Percentiles rank a stretch among this genome's conserved stretches.
Conservation (phyloP, 2,329 filamentous ascomycete genomes). For the Aspergillus caelatus region DNA sequence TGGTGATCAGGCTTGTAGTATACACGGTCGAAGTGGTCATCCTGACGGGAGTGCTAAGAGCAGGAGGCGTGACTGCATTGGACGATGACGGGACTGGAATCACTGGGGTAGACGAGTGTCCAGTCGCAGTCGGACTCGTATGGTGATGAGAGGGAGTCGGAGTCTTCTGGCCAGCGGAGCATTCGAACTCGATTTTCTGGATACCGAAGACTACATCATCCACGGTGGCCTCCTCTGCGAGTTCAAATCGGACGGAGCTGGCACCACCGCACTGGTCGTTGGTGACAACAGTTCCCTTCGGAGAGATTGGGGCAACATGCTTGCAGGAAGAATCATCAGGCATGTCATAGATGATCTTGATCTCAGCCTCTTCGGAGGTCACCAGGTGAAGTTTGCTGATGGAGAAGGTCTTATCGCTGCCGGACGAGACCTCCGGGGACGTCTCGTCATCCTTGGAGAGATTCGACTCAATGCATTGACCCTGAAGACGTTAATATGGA, state of each 20-base stretch:
- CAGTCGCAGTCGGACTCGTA: constrained; percentile 22
- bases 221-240: constrained; percentile 58
- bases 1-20: constrained; percentile 39
- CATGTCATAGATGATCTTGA: constrained; percentile 89
- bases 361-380: constrained; percentile 72
- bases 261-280: constrained; percentile 95
- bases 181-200: constrained; percentile 32
- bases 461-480: constrained; percentile 65
- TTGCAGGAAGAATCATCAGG: constrained; percentile 80
- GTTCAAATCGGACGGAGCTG: constrained; percentile 72
- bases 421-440: constrained; percentile 63
- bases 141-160: constrained; percentile 9
- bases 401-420: constrained; percentile 67
- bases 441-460: constrained; percentile 45
- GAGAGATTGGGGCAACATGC: constrained; percentile 70
- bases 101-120: constrained; percentile 18
- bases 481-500: constrained; percentile 36
- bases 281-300: constrained; percentile 68
- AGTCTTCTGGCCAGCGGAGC: constrained; percentile 25
- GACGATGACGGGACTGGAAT: constrained; percentile 20
- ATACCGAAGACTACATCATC: constrained; percentile 69
- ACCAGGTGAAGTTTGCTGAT: constrained; percentile 74
- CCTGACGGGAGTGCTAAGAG: constrained; percentile 22
- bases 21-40: constrained; percentile 43
- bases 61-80: constrained; percentile 15